phyloP scores from a whole-genome alignment of 2,329 filamentous ascomycete species.

The Fusarium sp. region DNA sequence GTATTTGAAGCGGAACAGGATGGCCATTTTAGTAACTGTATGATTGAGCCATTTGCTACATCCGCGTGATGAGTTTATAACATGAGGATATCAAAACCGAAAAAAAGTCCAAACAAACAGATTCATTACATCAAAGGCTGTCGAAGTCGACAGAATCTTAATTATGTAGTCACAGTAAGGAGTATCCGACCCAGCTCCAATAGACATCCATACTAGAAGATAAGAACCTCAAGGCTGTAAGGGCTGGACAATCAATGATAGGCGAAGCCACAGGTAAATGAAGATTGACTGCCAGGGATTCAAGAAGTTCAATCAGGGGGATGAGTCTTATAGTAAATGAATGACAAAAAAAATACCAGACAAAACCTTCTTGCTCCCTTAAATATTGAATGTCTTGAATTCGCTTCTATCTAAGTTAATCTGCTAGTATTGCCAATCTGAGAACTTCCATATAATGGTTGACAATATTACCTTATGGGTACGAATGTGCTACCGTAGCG shows the following conservation, averaged over 20 bases:
- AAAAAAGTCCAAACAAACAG: not conserved
- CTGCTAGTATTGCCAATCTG: not conserved
- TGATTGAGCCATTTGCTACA: not conserved
- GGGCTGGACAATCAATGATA: not conserved
- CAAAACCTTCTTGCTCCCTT: not conserved
- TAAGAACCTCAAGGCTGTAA: not conserved
- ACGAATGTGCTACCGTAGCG: not conserved
- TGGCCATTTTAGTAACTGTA: not conserved
- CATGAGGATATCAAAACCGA: not conserved
- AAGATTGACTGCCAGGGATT: not conserved
- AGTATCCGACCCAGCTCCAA: not conserved
- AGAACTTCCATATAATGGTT: not conserved
- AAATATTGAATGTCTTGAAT: conserved; percentile 10
- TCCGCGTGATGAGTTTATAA: not conserved
- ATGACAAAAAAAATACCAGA: not conserved
- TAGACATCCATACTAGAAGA: not conserved
- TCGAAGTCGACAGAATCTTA: not conserved
- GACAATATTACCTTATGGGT: not conserved
- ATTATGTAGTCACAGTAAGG: not conserved
- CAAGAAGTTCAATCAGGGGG: not conserved
- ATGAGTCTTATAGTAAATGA: not conserved
- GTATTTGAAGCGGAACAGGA: not conserved
- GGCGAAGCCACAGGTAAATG: conserved; percentile 12
- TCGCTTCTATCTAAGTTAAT: not conserved
- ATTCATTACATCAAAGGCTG: not conserved